Base-by-base conservation (phyloP, 345 rosid genomes). In the Corymbia maculata region DNA sequence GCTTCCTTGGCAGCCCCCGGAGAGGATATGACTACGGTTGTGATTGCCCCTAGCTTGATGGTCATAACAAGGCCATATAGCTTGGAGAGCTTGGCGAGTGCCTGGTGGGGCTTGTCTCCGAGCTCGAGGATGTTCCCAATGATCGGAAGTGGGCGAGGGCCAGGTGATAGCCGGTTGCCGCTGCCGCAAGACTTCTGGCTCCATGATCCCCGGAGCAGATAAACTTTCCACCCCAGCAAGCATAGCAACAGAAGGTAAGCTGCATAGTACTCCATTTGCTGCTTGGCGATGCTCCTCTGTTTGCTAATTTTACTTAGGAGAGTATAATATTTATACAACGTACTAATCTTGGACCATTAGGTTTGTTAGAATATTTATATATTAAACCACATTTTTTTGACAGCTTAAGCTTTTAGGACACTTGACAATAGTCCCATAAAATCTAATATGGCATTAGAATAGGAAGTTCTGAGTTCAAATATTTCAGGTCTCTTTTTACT, bases 61-160 rank as follows among this genome's bases (percentile, higher is more conserved):
- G 79, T 88, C 92, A 91, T 91, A 15, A 95, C 80, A 22, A 91
- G 91, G 21, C 94, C 93, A 57, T 94, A 88, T n/a, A 59, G 80
- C 42, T 66, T 86, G 88, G 95, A 92, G 64, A 95, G 91, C 51
- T 91, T 26, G 45, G 90, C 36, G 21, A 93, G 64, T 45, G 90
- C 82, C 80, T 52, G 86, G 88, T 94, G 94, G 59, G 95, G 90
- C 10, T 86, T 89, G 51, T 51, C 32, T 24, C 93, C 93, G 36
- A 93, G 87, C 26, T 91, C 79, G 10, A 93, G 86, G 88, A 93
- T 89, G 92, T 93, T 93, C 21, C 94, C 93, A 30, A 91, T 36
- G 15, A 93, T 51, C 1, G 96, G 94, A 59, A 93, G 79, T 14
- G 88, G 57, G 26, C 70, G 32, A 7, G 95, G 93, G 53, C 93